These are phyloP conservation scores for Meyerozyma guilliermondii DNA, from an alignment of 1,139 yeast species.

Conservation along the genomic window DNA sequence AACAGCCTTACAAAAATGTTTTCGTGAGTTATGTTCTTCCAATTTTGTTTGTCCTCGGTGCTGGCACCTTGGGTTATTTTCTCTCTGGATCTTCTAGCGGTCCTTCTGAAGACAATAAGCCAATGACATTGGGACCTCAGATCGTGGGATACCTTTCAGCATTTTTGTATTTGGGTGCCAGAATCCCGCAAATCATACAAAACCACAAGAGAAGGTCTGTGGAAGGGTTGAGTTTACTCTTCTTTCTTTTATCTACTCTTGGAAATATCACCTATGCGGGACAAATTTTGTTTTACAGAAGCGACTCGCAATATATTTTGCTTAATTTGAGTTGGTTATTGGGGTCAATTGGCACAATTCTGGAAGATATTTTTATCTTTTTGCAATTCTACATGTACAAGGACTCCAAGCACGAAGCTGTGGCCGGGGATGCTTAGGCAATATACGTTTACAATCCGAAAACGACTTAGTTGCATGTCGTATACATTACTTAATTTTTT, in stretches of 20 bases:
- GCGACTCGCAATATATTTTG: conserved; percentile 53
- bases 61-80: conserved; percentile 63
- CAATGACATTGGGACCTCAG: conserved; percentile 55
- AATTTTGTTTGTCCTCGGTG: conserved; percentile 54
- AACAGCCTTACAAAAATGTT: conserved; percentile 38
- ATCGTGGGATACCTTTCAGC: conserved; percentile 72
- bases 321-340: conserved; percentile 70
- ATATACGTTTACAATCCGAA: not conserved
- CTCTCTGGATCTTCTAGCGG: conserved; percentile 33
- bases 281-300: conserved; percentile 64
- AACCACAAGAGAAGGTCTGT: conserved; percentile 67
- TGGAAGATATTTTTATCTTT: conserved; percentile 61
- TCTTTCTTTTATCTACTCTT: conserved; percentile 67
- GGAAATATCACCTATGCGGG: conserved; percentile 77
- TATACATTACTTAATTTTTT: not conserved
- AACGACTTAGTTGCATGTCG: no score
- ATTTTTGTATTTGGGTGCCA: conserved; percentile 62
- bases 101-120: conserved; percentile 12
- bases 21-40: conserved; percentile 56
- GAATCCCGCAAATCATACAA: conserved; percentile 75
- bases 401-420: conserved; percentile 17
- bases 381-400: conserved; percentile 60
- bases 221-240: conserved; percentile 67
- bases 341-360: conserved; percentile 70
- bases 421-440: not conserved